A percentile compares a stretch with the other conserved stretches of the same genome.
Conservation (phyloP, 495 filamentous ascomycete genomes). For the Entonaema liquescens region DNA sequence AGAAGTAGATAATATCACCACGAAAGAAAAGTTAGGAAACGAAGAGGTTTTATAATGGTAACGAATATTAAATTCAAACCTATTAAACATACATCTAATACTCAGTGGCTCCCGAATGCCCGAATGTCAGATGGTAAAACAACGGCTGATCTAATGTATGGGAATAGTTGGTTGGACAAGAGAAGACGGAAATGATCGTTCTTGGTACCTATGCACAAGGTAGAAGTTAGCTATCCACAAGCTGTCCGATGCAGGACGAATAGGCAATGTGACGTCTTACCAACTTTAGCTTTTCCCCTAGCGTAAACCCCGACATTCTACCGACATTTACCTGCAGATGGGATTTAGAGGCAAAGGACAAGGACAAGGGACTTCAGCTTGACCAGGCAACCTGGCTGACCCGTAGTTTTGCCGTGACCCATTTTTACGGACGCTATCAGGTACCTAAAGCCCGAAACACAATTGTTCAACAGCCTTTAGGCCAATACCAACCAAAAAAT, state of each 20-base stretch:
- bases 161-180: not conserved
- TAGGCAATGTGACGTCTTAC: slow-evolving; percentile 3
- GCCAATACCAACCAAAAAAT: not conserved
- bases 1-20: not conserved
- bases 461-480: not conserved
- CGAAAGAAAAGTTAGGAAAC: not conserved
- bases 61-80: not conserved
- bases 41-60: slow-evolving; percentile 11
- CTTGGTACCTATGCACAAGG: not conserved
- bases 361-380: too few relatives aligned
- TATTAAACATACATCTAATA: not conserved
- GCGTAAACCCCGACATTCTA: slow-evolving; percentile 24
- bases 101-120: not conserved
- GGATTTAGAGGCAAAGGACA: too few relatives aligned
- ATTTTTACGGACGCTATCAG: not conserved
- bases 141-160: slow-evolving; percentile 19
- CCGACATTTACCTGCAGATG: slow-evolving; percentile 3
- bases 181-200: not conserved
- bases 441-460: slow-evolving; percentile 3
- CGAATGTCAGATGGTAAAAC: slow-evolving; percentile 3
- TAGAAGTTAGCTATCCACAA: not conserved
- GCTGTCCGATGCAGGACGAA: not conserved
- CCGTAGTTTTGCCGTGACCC: slow-evolving; percentile 22
- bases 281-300: not conserved
- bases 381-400: too few relatives aligned